A percentile compares a stretch with the other conserved stretches of the same genome.
Conservation (phyloP, 1,284 basidiomycete species). For the Gymnopus androsaceus region DNA sequence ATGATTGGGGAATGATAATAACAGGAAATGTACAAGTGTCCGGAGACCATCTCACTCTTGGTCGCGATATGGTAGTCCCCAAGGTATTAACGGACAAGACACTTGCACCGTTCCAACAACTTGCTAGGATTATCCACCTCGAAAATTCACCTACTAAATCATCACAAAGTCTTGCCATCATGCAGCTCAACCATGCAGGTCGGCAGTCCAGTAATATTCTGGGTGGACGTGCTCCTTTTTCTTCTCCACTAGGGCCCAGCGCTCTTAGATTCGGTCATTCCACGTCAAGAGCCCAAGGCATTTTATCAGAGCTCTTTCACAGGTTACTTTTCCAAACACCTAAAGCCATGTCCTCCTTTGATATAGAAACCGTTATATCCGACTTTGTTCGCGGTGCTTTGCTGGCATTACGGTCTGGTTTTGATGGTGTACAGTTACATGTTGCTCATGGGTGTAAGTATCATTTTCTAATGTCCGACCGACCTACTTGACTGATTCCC, state of each 20-base stretch:
- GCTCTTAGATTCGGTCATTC: slow-evolving; percentile 54
- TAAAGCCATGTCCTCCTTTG: slow-evolving; percentile 54
- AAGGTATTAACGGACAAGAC: slow-evolving; percentile 39
- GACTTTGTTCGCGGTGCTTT: slow-evolving; percentile 74
- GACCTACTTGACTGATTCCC: background rate
- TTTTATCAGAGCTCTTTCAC: slow-evolving; percentile 48
- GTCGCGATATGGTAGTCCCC: slow-evolving; percentile 78
- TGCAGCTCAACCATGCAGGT: slow-evolving; percentile 88
- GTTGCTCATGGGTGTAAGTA: slow-evolving; percentile 84
- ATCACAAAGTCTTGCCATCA: slow-evolving; percentile 51
- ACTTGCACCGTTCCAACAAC: slow-evolving; percentile 50
- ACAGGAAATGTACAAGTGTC: slow-evolving; percentile 90
- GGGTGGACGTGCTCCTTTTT: slow-evolving; percentile 64
- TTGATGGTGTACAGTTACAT: slow-evolving; percentile 90
- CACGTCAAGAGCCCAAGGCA: slow-evolving; percentile 28
- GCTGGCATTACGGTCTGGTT: slow-evolving; percentile 71
- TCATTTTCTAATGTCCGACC: background rate
- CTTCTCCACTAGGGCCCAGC: slow-evolving; percentile 75
- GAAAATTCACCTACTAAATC: slow-evolving; percentile 21
- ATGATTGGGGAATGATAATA: slow-evolving; percentile 87
- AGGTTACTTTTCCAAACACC: slow-evolving; percentile 66
- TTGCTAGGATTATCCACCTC: slow-evolving; percentile 56
- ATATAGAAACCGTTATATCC: slow-evolving; percentile 65
- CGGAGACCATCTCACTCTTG: slow-evolving; percentile 71
- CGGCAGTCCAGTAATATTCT: slow-evolving; percentile 80